phyloP scores from a whole-genome alignment of 1,139 yeast species.

The Geotrichum histeridarum region DNA sequence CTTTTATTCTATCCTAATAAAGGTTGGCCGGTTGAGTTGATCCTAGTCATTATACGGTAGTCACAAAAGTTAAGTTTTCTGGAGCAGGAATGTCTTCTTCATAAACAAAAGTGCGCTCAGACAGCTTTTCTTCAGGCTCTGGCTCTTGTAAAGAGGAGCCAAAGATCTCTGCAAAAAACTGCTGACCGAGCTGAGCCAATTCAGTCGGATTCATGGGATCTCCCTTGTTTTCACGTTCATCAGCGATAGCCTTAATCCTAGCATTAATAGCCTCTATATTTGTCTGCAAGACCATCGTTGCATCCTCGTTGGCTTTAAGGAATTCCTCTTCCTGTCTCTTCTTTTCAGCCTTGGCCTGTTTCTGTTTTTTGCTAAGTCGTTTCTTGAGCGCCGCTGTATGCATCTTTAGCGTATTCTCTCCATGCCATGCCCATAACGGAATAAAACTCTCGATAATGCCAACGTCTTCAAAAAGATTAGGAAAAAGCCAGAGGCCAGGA shows the following conservation, averaged over 20 bases:
- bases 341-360: slow-evolving; percentile 2
- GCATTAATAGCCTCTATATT: slow-evolving; percentile 10
- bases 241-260: slow-evolving; percentile 6
- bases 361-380: slow-evolving; percentile 15
- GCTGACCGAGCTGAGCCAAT: background rate
- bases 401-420: slow-evolving; percentile 29
- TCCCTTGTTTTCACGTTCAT: slow-evolving; percentile 9
- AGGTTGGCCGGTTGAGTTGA: too few species aligned
- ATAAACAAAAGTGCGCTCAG: too few species aligned
- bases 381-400: slow-evolving; percentile 31
- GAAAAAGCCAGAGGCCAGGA: slow-evolving; percentile 91
- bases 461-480: slow-evolving; percentile 91
- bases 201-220: slow-evolving; percentile 11
- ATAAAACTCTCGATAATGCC: slow-evolving; percentile 88
- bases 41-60: too few species aligned
- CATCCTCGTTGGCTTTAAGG: background rate
- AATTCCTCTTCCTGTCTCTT: slow-evolving; percentile 5
- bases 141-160: background rate
- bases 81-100: too few species aligned
- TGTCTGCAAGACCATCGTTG: background rate
- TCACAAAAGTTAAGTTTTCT: too few species aligned
- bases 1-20: too few species aligned
- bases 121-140: too few species aligned
- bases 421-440: slow-evolving; percentile 87
- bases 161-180: slow-evolving; percentile 2